These are phyloP conservation scores for Colletotrichum euphorbiae DNA, from an alignment of 2,329 filamentous ascomycete genomes.

Conservation along the genomic window DNA sequence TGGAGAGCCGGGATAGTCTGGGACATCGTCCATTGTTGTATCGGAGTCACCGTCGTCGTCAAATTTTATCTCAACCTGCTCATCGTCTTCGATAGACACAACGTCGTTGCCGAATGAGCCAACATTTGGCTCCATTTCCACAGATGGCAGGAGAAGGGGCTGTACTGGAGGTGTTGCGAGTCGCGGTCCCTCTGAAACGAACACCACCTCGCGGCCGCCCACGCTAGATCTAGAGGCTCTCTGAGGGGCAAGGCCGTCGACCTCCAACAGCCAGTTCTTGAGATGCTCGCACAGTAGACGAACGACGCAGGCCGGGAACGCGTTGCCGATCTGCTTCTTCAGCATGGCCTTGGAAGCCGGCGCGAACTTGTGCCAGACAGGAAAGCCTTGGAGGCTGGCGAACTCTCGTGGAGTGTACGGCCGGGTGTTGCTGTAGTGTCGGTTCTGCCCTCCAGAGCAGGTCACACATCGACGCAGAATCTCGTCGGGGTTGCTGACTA, in stretches of 20 bases:
- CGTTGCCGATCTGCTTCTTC: slow-evolving; percentile 80
- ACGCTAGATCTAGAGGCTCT: slow-evolving; percentile 10
- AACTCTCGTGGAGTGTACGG: slow-evolving; percentile 75
- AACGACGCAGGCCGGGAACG: slow-evolving; percentile 74
- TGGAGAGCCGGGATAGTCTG: not conserved
- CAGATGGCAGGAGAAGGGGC: not conserved
- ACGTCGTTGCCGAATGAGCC: not conserved
- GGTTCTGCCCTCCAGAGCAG: slow-evolving; percentile 69
- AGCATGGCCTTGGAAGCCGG: slow-evolving; percentile 49
- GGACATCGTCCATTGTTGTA: slow-evolving; percentile 19
- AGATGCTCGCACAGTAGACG: slow-evolving; percentile 62
- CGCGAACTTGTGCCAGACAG: slow-evolving; percentile 68
- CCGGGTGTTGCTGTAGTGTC: slow-evolving; percentile 73
- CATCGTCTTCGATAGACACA: slow-evolving; percentile 2
- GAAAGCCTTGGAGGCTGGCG: slow-evolving; percentile 78
- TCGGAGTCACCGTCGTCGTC: slow-evolving; percentile 9
- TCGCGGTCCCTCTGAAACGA: slow-evolving; percentile 24
- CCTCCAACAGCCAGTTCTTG: slow-evolving; percentile 56
- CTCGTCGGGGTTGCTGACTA: slow-evolving; percentile 53
- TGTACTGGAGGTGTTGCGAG: not conserved
- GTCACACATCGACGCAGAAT: slow-evolving; percentile 72
- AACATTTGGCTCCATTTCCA: not conserved
- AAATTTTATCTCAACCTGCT: slow-evolving; percentile 28
- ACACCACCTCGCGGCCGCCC: slow-evolving; percentile 20
- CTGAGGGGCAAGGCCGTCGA: slow-evolving; percentile 50